These are phyloP conservation scores for Vaccinium vitisidaea DNA, from an alignment of 148 eudicot species.

Conservation along the genomic window DNA sequence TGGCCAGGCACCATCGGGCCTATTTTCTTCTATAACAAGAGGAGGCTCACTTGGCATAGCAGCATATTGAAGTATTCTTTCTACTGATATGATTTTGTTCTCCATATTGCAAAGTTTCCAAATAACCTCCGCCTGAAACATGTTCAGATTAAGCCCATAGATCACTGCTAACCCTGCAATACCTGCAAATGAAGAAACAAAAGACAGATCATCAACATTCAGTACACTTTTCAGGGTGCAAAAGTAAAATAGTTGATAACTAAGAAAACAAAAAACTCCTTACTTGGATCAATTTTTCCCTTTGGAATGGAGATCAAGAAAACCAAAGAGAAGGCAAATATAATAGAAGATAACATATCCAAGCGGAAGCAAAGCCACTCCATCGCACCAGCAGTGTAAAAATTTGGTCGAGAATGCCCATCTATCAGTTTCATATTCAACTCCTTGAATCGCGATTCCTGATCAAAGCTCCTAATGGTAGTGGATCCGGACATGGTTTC, in stretches of 20 bases:
- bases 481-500: slow-evolving; percentile 62
- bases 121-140: slow-evolving; percentile 38
- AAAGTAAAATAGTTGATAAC: background rate
- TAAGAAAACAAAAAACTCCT: background rate
- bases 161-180: slow-evolving; percentile 64
- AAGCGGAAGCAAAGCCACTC: slow-evolving; percentile 58
- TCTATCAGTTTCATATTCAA: slow-evolving; percentile 37
- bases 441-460: slow-evolving; percentile 40
- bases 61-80: slow-evolving; percentile 60
- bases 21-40: slow-evolving; percentile 44
- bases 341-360: slow-evolving; percentile 48
- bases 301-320: slow-evolving; percentile 49
- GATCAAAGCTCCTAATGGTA: slow-evolving; percentile 58
- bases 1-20: slow-evolving; percentile 50
- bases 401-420: slow-evolving; percentile 38
- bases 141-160: slow-evolving; percentile 54
- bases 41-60: slow-evolving; percentile 54
- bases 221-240: background rate
- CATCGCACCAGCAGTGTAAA: slow-evolving; percentile 42
- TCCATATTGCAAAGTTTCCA: slow-evolving; percentile 47
- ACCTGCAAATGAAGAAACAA: slow-evolving; percentile 26
- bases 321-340: slow-evolving; percentile 48
- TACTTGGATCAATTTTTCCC: slow-evolving; percentile 51
- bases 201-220: background rate
- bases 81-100: slow-evolving; percentile 61